These are phyloP conservation scores for Rutidosis leptorrhynchoides DNA, from an alignment of 129 eudicot species.

Conservation along the genomic window DNA sequence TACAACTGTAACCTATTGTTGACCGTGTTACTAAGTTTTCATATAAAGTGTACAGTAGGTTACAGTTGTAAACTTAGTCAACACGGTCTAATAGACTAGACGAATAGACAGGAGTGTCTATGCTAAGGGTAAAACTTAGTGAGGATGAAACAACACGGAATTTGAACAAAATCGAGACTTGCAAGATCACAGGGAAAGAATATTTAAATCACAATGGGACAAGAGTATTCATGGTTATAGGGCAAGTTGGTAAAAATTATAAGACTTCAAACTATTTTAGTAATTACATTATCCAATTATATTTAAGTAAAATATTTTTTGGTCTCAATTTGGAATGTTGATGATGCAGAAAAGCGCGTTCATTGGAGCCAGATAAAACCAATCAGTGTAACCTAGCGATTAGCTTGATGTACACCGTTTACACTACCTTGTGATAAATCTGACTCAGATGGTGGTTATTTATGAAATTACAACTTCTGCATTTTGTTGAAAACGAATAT, in stretches of 20 bases:
- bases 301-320: neutral
- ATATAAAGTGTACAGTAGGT: too few relatives aligned
- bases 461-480: constrained; percentile 41
- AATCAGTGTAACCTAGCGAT: constrained; percentile 77
- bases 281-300: neutral
- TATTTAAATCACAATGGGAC: constrained; percentile 53
- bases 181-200: constrained; percentile 73
- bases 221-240: constrained; percentile 56
- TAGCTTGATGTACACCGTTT: constrained; percentile 62
- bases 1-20: too few relatives aligned
- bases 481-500: constrained; percentile 2
- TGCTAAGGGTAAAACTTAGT: constrained; percentile 43
- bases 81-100: too few relatives aligned
- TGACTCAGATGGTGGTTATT: constrained; percentile 20
- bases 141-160: constrained; percentile 37
- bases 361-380: constrained; percentile 69
- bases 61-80: too few relatives aligned
- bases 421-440: constrained; percentile 42
- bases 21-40: too few relatives aligned
- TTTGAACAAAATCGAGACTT: constrained; percentile 29
- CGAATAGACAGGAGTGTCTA: constrained; percentile 67
- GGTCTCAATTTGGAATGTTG: constrained; percentile 1
- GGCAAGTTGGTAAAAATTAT: constrained; percentile 39
- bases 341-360: constrained; percentile 60
- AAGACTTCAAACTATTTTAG: constrained; percentile 28